Evolutionary conservation across 2,329 filamentous ascomycete genomes (phyloP), one percentile per base, ranked within the genome.

Genomic region (Chaetomiaceae sp.): DNA sequence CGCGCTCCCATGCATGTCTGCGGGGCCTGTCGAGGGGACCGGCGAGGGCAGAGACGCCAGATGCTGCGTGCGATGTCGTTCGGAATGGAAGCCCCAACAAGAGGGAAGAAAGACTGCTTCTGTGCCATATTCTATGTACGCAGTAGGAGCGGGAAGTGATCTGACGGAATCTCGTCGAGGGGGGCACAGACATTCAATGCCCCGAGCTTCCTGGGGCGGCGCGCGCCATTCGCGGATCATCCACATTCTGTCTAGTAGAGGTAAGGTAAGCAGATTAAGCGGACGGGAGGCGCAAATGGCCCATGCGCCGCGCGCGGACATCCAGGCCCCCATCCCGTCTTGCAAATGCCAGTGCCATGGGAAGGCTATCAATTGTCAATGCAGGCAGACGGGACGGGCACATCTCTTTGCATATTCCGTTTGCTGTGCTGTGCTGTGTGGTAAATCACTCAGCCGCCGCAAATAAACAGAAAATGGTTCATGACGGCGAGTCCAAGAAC

Each of bases 241-340:
- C 43, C 30, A 27, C 7, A 20, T 18, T 27, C 41, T 18, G 10
- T 33, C 48, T 32, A 50, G 38, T 36, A 6, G 27, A 10, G 37
- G 20, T 20, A 37, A 37, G 33, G 38, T 25, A 44, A 44, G 32
- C 30, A 51, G 21, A 51, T 38, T 42, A 51, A 58, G 56, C 54
- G 54, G 50, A 42, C 56, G 58, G 58, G 56, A 60, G 58, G 58
- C 59, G 58, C 54, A 55, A 51, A 44, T 34, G 50, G 27, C 51
- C 52, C 57, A 54, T 55, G 54, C 41, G 52, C 38, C 45, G 49
- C 38, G 36, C 49, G 52, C 38, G 40, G 43, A 43, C 30, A 29
- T 32, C 14, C n/a, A 4, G 8, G 20, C 27, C 48, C 38, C 30
- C 47, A 53, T 40, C 37, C 34, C n/a, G 20, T 23, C 18, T 34